Evolutionary conservation across 2,329 filamentous ascomycete genomes (phyloP).

Genomic region (Parafenestella ontariensis): DNA sequence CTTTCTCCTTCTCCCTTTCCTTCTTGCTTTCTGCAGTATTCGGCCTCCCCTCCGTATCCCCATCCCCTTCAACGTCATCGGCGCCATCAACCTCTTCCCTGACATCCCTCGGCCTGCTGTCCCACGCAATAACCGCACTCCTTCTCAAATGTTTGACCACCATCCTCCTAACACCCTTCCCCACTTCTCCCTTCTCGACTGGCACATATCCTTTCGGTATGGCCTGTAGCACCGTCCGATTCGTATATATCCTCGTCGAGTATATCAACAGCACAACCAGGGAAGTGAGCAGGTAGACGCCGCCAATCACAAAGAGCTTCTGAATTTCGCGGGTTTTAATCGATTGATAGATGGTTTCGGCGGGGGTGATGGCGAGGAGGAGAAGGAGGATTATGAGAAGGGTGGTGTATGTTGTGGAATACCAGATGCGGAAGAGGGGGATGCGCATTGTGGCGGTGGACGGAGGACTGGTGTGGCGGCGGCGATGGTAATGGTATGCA

Average conservation of each 20-base stretch:
- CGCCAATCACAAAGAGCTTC: conserved; percentile 83
- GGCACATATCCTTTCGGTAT: conserved; percentile 91
- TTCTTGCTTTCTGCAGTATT: conserved; percentile 34
- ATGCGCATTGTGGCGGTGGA: conserved; percentile 49
- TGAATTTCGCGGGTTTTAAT: conserved; percentile 70
- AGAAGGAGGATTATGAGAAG: conserved; percentile 75
- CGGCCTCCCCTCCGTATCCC: conserved; percentile 20
- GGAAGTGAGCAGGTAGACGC: conserved; percentile 76
- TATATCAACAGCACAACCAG: conserved; percentile 78
- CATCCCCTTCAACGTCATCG: conserved; percentile 21
- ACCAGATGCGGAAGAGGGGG: conserved; percentile 78
- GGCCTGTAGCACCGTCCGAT: conserved; percentile 75
- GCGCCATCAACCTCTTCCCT: conserved; percentile 49
- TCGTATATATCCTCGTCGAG: conserved; percentile 83
- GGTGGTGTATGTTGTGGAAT: conserved; percentile 77
- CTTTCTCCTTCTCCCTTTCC: conserved; percentile 45
- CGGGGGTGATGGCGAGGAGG: conserved; percentile 80
- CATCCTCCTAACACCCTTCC: conserved; percentile 75
- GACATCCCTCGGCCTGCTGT: conserved; percentile 72
- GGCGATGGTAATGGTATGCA: conserved; percentile 24
- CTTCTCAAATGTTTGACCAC: conserved; percentile 75
- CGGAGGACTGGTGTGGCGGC: conserved; percentile 2
- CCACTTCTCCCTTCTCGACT: conserved; percentile 83
- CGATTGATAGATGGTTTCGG: conserved; percentile 79
- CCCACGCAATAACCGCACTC: conserved; percentile 82